Evolutionary conservation across 2,329 filamentous ascomycete species (phyloP).

Genomic region (Zelopaecilomyces penicillatus): DNA sequence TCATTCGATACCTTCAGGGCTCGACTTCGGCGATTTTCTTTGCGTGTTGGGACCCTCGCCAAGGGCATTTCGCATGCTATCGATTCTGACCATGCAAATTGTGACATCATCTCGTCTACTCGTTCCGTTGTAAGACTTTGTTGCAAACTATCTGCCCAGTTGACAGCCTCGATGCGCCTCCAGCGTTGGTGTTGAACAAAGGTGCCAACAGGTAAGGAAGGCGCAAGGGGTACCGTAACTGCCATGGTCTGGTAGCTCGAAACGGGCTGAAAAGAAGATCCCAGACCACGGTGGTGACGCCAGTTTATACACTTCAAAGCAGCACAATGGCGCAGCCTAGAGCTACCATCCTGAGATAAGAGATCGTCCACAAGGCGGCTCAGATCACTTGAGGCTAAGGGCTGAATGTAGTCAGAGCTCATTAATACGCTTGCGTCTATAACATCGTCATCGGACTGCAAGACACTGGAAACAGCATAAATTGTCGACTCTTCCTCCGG

Average conservation of each 20-base stretch:
- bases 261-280: conserved; percentile 7
- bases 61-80: conserved; percentile 6
- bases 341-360: conserved; percentile 69
- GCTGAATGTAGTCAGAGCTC: conserved; percentile 82
- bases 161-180: conserved; percentile 25
- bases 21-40: conserved; percentile 3
- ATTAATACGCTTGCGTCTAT: conserved; percentile 94
- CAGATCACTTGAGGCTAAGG: conserved; percentile 70
- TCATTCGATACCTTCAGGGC: neutral
- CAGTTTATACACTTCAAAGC: conserved; percentile 75
- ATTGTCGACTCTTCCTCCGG: conserved; percentile 34
- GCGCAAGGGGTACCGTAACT: neutral
- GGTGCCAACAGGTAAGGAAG: neutral
- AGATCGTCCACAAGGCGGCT: conserved; percentile 58
- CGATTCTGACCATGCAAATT: neutral
- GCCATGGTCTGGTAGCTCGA: neutral
- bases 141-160: conserved; percentile 29
- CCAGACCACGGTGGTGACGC: conserved; percentile 36
- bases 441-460: conserved; percentile 62
- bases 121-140: conserved; percentile 27
- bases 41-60: conserved; percentile 3
- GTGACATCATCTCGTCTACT: conserved; percentile 10
- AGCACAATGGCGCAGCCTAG: conserved; percentile 73
- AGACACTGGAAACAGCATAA: conserved; percentile 70
- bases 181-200: conserved; percentile 17